phyloP scores from a whole-genome alignment of 345 rosid species.

The Brassica juncea region DNA sequence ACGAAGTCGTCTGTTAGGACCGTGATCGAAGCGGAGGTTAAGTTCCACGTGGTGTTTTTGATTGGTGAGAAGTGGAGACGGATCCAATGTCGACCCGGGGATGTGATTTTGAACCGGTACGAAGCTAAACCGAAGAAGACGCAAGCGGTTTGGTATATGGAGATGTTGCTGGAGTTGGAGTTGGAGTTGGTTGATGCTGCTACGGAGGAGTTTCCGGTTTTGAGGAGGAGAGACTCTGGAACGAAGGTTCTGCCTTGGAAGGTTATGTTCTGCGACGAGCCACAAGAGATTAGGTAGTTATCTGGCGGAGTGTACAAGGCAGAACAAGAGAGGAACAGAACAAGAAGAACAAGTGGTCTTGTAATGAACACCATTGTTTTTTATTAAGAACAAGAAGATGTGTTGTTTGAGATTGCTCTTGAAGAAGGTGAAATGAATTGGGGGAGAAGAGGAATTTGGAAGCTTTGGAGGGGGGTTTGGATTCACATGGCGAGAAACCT shows the following conservation, averaged over 20 bases:
- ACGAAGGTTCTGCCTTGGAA: slow-evolving; percentile 74
- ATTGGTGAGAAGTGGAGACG: slow-evolving; percentile 87
- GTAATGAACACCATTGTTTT: slow-evolving; percentile 18
- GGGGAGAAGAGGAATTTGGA: neutral
- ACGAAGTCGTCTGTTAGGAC: slow-evolving; percentile 79
- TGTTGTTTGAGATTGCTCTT: slow-evolving; percentile 8
- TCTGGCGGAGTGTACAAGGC: slow-evolving; percentile 70
- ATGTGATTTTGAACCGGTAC: slow-evolving; percentile 64
- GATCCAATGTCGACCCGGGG: slow-evolving; percentile 91
- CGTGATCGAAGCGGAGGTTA: slow-evolving; percentile 60
- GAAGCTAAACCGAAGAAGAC: slow-evolving; percentile 69
- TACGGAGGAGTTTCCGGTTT: slow-evolving; percentile 53
- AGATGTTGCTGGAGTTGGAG: slow-evolving; percentile 49
- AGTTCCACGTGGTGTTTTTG: slow-evolving; percentile 53
- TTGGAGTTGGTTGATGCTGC: slow-evolving; percentile 12
- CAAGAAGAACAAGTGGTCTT: slow-evolving; percentile 38
- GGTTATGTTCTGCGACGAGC: slow-evolving; percentile 68
- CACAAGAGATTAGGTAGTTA: slow-evolving; percentile 82
- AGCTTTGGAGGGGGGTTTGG: neutral
- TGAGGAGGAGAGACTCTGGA: slow-evolving; percentile 67
- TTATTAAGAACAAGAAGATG: slow-evolving; percentile 9
- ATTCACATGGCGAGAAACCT: neutral
- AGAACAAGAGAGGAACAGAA: slow-evolving; percentile 42
- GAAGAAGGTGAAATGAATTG: slow-evolving; percentile 1
- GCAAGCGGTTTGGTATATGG: slow-evolving; percentile 80